Percentiles rank a stretch among this genome's conserved stretches.
phyloP scores from a whole-genome alignment of 2,329 filamentous ascomycete species.

The Nigrospora oryzae region DNA sequence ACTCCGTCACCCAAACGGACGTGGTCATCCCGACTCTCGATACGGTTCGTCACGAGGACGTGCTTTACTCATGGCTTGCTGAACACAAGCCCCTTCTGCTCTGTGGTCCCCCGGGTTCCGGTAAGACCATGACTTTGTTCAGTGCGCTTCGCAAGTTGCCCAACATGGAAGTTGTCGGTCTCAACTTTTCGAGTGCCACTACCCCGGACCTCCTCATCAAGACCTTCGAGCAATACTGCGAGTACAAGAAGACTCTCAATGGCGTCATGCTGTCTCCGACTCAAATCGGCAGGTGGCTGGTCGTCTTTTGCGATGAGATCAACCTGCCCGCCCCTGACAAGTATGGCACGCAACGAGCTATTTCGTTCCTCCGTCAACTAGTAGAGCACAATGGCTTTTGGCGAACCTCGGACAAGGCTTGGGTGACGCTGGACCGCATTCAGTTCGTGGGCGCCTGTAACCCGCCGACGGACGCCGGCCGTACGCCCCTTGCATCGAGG shows the following conservation, averaged over 20 bases:
- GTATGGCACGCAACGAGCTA: constrained; percentile 94
- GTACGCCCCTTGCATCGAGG: constrained; percentile 84
- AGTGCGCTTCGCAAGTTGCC: constrained; percentile 92
- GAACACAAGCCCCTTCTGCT: constrained; percentile 96
- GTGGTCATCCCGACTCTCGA: constrained; percentile 97
- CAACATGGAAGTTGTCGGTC: constrained; percentile 97
- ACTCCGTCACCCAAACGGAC: constrained; percentile 95
- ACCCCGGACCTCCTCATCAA: constrained; percentile 97
- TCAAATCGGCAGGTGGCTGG: constrained; percentile 94
- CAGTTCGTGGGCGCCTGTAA: constrained; percentile 99
- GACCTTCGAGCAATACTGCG: constrained; percentile 98
- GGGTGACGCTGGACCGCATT: constrained; percentile 95
- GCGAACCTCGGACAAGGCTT: constrained; percentile 93
- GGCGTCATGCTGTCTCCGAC: constrained; percentile 92
- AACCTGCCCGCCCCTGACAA: constrained; percentile 96
- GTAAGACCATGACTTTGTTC: constrained; percentile 99
- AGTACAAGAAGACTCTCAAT: constrained; percentile 97
- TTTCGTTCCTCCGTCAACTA: constrained; percentile 93
- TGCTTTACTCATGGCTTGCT: constrained; percentile 98
- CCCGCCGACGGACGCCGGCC: constrained; percentile 91
- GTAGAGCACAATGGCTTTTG: constrained; percentile 99
- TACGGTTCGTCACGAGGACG: constrained; percentile 94
- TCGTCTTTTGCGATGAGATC: constrained; percentile 99
- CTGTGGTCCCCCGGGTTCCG: constrained; percentile 94
- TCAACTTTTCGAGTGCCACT: constrained; percentile 98